These are phyloP conservation scores for Zygnema cylindricum DNA, from an alignment of 139 green algal genomes.

Conservation along the genomic window DNA sequence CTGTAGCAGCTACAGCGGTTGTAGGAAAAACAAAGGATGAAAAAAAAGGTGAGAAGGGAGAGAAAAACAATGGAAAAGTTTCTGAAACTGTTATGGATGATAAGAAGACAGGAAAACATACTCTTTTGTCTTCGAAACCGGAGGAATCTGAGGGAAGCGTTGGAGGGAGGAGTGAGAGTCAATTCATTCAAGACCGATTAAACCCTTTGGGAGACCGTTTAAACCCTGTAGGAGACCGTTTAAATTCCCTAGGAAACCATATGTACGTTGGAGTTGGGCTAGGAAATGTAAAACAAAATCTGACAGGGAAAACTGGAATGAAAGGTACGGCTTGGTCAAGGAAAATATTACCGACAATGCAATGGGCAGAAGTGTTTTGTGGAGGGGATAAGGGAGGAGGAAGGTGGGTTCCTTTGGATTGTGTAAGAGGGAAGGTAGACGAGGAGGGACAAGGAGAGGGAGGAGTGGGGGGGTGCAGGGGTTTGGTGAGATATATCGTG, in stretches of 20 bases:
- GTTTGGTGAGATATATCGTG: slow-evolving; percentile 49
- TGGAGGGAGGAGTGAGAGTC: not conserved
- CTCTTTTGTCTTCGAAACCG: not conserved
- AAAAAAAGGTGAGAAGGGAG: no score
- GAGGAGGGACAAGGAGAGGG: slow-evolving; percentile 63
- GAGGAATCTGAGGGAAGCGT: not conserved
- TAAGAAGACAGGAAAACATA: no score
- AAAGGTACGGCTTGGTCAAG: slow-evolving; percentile 48
- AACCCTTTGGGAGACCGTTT: not conserved
- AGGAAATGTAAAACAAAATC: not conserved
- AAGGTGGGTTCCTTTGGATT: slow-evolving; percentile 84
- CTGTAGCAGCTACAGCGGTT: slow-evolving; percentile 72
- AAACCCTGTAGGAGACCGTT: not conserved
- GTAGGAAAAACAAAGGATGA: not conserved
- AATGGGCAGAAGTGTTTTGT: slow-evolving; percentile 87
- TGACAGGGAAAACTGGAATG: slow-evolving; percentile 45
- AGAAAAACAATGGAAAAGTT: no score
- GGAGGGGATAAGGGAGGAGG: slow-evolving; percentile 64
- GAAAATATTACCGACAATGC: slow-evolving; percentile 5
- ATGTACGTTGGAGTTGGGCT: not conserved
- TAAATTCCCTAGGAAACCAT: not conserved
- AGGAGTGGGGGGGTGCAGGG: slow-evolving; percentile 2
- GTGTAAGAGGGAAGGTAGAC: slow-evolving; percentile 73
- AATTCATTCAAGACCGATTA: not conserved
- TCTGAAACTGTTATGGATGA: no score